Conservation (phyloP, 2,329 filamentous ascomycete species). For the Colletotrichum spinosum region DNA sequence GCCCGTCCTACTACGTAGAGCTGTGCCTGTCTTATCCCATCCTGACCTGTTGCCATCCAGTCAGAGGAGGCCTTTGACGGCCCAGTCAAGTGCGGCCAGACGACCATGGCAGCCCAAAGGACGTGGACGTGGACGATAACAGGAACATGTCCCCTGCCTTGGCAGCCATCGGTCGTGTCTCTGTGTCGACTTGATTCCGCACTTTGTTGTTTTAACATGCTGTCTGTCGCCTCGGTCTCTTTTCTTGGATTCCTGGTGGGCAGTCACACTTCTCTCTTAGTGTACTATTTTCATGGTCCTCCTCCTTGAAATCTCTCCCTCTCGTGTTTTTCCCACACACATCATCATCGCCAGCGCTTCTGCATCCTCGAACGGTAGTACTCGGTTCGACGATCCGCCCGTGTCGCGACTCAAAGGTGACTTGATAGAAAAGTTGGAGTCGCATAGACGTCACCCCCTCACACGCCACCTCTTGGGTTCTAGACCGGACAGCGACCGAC, state of each 20-base stretch:
- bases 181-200: slow-evolving; percentile 26
- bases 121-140: slow-evolving; percentile 33
- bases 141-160: slow-evolving; percentile 29
- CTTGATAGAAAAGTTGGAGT: slow-evolving; percentile 26
- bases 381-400: slow-evolving; percentile 14
- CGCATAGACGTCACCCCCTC: slow-evolving; percentile 21
- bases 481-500: slow-evolving; percentile 18
- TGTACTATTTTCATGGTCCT: slow-evolving; percentile 12
- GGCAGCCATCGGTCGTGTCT: slow-evolving; percentile 28
- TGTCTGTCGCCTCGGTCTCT: slow-evolving; percentile 18
- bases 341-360: neutral
- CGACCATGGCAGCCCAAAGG: slow-evolving; percentile 18
- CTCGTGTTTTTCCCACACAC: neutral
- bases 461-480: slow-evolving; percentile 12
- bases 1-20: slow-evolving; percentile 23
- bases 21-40: slow-evolving; percentile 28
- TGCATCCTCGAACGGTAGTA: slow-evolving; percentile 9
- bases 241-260: neutral
- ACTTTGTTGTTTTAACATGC: slow-evolving; percentile 36
- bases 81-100: slow-evolving; percentile 21
- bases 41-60: slow-evolving; percentile 23
- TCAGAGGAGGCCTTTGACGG: slow-evolving; percentile 17
- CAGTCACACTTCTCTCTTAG: slow-evolving; percentile 2
- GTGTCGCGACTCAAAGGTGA: slow-evolving; percentile 18
- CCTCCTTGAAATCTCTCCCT: neutral